phyloP scores from a whole-genome alignment of 1,284 basidiomycete genomes.

The Apiotrichum sp. region DNA sequence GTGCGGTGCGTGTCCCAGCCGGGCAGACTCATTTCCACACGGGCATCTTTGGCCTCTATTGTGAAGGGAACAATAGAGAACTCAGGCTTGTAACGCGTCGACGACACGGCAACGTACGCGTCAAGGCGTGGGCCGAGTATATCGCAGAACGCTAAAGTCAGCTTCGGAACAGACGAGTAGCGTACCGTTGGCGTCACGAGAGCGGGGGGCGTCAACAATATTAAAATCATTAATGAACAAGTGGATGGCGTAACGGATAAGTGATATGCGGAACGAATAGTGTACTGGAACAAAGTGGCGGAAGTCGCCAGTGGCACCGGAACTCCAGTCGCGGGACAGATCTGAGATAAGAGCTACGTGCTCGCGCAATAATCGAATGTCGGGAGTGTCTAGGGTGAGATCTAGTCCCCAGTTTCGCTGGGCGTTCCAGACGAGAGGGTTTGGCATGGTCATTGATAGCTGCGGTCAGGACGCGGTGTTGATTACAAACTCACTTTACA shows the following conservation, averaged over 20 bases:
- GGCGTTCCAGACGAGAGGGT: constrained; percentile 50
- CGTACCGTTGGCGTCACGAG: constrained; percentile 70
- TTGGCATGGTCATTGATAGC: constrained; percentile 49
- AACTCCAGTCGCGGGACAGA: constrained; percentile 78
- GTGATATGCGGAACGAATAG: constrained; percentile 63
- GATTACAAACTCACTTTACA: constrained; percentile 49
- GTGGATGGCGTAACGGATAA: constrained; percentile 70
- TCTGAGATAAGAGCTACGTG: constrained; percentile 89
- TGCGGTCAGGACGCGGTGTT: constrained; percentile 6
- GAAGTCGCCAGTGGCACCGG: constrained; percentile 69
- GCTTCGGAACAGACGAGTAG: not conserved
- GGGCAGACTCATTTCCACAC: constrained; percentile 62
- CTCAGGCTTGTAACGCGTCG: constrained; percentile 66
- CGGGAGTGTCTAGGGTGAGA: constrained; percentile 62
- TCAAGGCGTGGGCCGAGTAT: constrained; percentile 58
- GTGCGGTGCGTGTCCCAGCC: constrained; percentile 80
- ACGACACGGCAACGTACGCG: constrained; percentile 57
- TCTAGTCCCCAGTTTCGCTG: constrained; percentile 70
- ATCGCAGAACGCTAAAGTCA: constrained; percentile 61
- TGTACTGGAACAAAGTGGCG: constrained; percentile 74
- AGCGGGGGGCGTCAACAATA: constrained; percentile 79
- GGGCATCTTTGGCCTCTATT: constrained; percentile 58
- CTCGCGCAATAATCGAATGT: constrained; percentile 73
- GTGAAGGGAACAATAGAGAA: constrained; percentile 62
- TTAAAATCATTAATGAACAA: constrained; percentile 92